phyloP scores from a whole-genome alignment of 1,139 yeast genomes.

The Chernovozyma sophiae-reginae region DNA sequence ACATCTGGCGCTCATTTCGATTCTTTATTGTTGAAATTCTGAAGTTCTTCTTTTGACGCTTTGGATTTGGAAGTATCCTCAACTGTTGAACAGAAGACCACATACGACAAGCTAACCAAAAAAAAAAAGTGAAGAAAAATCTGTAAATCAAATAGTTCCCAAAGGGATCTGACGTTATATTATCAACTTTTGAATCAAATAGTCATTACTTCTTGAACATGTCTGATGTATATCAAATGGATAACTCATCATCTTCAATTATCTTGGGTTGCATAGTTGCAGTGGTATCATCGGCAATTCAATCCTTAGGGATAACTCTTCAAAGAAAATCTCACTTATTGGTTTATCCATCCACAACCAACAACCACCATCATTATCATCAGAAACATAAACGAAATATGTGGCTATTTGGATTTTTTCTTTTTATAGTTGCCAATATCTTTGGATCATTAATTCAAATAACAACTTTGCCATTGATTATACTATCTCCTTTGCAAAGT shows the following conservation, averaged over 20 bases:
- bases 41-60: no score
- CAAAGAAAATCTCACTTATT: constrained; percentile 76
- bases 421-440: constrained; percentile 71
- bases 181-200: no score
- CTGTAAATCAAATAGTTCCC: no score
- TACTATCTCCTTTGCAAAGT: constrained; percentile 81
- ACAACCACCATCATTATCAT: constrained; percentile 22
- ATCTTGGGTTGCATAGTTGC: constrained; percentile 69
- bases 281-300: constrained; percentile 72
- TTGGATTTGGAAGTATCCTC: no score
- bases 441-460: constrained; percentile 83
- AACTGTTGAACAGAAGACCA: no score
- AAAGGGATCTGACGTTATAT: no score
- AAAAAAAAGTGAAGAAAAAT: no score
- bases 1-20: no score
- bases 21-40: no score
- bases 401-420: constrained; percentile 72
- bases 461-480: constrained; percentile 75
- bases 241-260: constrained; percentile 18
- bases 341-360: constrained; percentile 5
- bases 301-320: constrained; percentile 77
- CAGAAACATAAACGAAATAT: constrained; percentile 51
- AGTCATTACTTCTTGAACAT: no score
- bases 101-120: no score
- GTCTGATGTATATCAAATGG: background rate